Percentiles rank a stretch among this genome's conserved stretches.
phyloP scores from a whole-genome alignment of 768 basidiomycete genomes.

The Pleurotus djamor region DNA sequence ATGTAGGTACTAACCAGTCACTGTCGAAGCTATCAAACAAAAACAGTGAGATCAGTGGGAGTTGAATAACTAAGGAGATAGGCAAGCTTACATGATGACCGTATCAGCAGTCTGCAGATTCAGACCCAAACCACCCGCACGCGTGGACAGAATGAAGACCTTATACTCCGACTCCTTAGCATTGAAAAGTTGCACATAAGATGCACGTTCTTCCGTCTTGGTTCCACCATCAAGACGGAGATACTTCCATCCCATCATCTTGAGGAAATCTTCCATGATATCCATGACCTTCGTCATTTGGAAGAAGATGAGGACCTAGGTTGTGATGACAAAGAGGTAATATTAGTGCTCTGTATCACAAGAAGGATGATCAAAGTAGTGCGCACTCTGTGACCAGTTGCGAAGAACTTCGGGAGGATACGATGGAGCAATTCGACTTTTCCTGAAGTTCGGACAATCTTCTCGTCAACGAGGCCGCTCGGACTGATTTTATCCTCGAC shows the following conservation, averaged over 20 bases:
- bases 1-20: constrained; percentile 49
- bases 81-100: constrained; percentile 78
- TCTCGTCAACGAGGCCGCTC: constrained; percentile 76
- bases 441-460: constrained; percentile 82
- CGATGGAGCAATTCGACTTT: constrained; percentile 92
- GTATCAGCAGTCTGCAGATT: constrained; percentile 97
- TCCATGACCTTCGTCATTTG: constrained; percentile 99
- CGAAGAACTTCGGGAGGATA: constrained; percentile 93
- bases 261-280: constrained; percentile 94
- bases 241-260: constrained; percentile 82
- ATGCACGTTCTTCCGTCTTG: constrained; percentile 92
- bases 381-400: constrained; percentile 83
- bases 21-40: constrained; percentile 61
- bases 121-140: constrained; percentile 91
- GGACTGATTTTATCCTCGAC: constrained; percentile 95
- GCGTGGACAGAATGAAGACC: constrained; percentile 91
- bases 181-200: constrained; percentile 85
- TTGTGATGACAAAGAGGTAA: neutral
- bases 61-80: neutral
- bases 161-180: constrained; percentile 84
- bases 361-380: neutral
- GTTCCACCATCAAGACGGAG: constrained; percentile 96
- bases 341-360: too few species aligned
- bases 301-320: constrained; percentile 96
- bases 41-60: constrained; percentile 8